Evolutionary conservation across 805 yeast species (phyloP).

Genomic region (Nakazawaea wyomingensis): DNA sequence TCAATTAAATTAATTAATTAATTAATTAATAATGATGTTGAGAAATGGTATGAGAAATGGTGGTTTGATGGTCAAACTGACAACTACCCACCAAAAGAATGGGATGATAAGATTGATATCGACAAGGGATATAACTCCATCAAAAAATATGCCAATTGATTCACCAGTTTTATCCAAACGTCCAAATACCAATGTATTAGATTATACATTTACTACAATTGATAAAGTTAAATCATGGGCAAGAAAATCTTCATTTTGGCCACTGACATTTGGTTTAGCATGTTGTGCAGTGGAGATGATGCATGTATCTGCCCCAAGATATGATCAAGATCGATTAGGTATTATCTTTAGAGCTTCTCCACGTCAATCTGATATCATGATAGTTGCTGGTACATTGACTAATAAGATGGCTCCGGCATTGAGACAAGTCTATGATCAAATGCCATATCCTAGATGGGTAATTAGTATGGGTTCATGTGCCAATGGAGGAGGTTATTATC

Average conservation of each 20-base stretch:
- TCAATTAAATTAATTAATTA: too few relatives aligned
- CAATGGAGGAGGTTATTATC: conserved; percentile 91
- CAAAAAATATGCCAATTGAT: conserved; percentile 55
- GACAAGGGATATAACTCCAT: conserved; percentile 36
- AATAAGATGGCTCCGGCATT: conserved; percentile 92
- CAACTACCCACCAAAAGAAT: background rate
- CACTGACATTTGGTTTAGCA: conserved; percentile 86
- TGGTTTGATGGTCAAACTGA: background rate
- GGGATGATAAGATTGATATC: conserved; percentile 10
- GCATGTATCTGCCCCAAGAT: conserved; percentile 88
- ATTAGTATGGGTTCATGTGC: conserved; percentile 94
- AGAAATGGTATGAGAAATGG: background rate
- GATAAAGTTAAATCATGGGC: conserved; percentile 89
- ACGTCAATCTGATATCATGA: conserved; percentile 87
- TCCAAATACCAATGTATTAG: conserved; percentile 56
- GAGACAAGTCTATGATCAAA: conserved; percentile 89
- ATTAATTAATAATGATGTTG: background rate
- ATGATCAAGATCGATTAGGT: conserved; percentile 89
- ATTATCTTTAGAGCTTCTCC: conserved; percentile 92
- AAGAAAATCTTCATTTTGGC: conserved; percentile 89
- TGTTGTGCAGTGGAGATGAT: conserved; percentile 95
- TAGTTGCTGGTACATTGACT: conserved; percentile 87
- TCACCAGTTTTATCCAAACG: conserved; percentile 66
- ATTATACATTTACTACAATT: conserved; percentile 75
- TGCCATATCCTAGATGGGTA: conserved; percentile 95